Percentiles rank a stretch among this genome's conserved stretches.
Conservation (phyloP, 257 asterid genomes). For the Solanum dulcamara region DNA sequence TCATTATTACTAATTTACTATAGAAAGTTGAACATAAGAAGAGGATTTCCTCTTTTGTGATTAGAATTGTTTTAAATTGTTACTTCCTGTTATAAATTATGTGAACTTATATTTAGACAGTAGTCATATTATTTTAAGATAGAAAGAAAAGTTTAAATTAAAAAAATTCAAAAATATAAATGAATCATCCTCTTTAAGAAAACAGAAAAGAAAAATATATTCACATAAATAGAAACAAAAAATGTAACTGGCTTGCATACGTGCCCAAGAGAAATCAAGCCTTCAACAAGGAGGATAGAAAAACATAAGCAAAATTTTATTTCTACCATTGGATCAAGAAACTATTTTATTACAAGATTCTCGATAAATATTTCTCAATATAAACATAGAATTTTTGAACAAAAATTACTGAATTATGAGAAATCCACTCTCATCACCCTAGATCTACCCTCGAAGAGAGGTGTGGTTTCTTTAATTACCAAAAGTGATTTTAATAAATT, state of each 20-base stretch:
- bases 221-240: too few relatives aligned
- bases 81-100: too few relatives aligned
- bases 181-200: too few relatives aligned
- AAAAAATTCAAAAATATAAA: too few relatives aligned
- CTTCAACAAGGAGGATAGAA: neutral
- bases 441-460: neutral
- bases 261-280: neutral
- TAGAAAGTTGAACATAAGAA: neutral
- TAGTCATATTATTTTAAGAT: too few relatives aligned
- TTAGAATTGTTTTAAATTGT: too few relatives aligned
- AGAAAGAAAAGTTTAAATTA: too few relatives aligned
- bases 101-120: too few relatives aligned
- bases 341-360: accelerated
- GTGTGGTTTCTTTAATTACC: neutral
- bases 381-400: neutral
- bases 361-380: neutral
- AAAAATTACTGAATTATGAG: neutral
- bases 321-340: neutral
- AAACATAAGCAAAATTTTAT: neutral
- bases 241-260: too few relatives aligned
- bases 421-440: neutral
- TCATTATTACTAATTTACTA: neutral
- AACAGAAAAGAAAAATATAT: too few relatives aligned
- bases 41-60: too few relatives aligned
- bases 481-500: neutral